Evolutionary conservation across 805 yeast species (phyloP).

Genomic region (Zygotorulaspora danielsina): DNA sequence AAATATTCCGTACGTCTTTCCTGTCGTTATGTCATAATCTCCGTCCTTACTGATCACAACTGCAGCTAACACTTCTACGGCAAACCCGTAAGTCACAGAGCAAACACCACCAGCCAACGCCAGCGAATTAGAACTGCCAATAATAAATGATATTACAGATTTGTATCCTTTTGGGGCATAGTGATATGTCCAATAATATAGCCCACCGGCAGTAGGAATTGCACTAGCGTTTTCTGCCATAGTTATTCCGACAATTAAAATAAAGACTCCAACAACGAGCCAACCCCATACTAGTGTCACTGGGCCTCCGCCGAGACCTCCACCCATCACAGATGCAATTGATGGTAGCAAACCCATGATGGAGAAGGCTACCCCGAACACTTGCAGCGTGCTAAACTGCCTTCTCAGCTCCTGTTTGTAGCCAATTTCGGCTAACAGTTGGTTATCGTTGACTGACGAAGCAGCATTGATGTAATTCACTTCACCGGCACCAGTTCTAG

Average conservation of each 20-base stretch:
- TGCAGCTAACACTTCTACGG: conserved; percentile 54
- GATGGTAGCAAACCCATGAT: conserved; percentile 70
- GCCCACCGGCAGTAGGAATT: conserved; percentile 72
- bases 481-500: conserved; percentile 27
- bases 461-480: conserved; percentile 26
- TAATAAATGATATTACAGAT: conserved; percentile 54
- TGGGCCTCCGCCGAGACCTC: conserved; percentile 59
- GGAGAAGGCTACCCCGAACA: conserved; percentile 66
- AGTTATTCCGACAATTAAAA: conserved; percentile 55
- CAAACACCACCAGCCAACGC: conserved; percentile 65
- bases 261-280: conserved; percentile 50
- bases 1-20: conserved; percentile 58
- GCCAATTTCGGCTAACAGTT: conserved; percentile 44
- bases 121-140: conserved; percentile 64
- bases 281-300: conserved; percentile 67
- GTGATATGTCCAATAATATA: conserved; percentile 64
- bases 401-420: conserved; percentile 65
- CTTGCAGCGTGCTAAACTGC: conserved; percentile 56
- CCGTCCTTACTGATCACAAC: conserved; percentile 54
- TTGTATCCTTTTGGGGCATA: conserved; percentile 54
- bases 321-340: conserved; percentile 50
- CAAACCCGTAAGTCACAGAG: conserved; percentile 68
- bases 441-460: conserved; percentile 19
- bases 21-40: conserved; percentile 49
- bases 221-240: conserved; percentile 66